phyloP scores from a whole-genome alignment of 805 yeast genomes.

The Pichia cephalocereana region DNA sequence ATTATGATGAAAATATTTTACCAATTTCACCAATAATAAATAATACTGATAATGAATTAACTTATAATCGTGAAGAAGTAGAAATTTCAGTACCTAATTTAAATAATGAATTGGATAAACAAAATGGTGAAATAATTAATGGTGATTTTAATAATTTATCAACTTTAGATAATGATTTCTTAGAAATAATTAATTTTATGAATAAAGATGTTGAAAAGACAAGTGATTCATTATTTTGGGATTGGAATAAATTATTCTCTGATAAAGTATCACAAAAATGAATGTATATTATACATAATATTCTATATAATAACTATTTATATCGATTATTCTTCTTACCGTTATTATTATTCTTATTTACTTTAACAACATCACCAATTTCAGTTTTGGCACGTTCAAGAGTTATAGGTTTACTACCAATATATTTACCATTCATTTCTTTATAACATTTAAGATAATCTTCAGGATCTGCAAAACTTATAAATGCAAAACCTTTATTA shows the following conservation, averaged over 20 bases:
- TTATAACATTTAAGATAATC: conserved; percentile 66
- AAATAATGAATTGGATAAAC: no score
- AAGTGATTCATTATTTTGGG: conserved; percentile 3
- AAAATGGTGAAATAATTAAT: neutral
- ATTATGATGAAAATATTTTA: no score
- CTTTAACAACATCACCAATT: conserved; percentile 15
- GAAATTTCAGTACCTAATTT: no score
- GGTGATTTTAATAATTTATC: neutral
- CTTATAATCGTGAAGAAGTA: no score
- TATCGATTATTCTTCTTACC: neutral
- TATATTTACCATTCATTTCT: conserved; percentile 67
- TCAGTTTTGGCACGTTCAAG: conserved; percentile 52
- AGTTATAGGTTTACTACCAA: conserved; percentile 66
- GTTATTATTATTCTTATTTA: neutral
- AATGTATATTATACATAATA: no score
- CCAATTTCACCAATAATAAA: no score
- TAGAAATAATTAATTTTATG: conserved; percentile 1
- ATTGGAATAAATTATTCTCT: conserved; percentile 5
- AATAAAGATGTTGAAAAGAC: conserved; percentile 2
- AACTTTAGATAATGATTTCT: conserved; percentile 4
- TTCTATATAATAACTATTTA: neutral
- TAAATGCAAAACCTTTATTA: conserved; percentile 63
- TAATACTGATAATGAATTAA: no score
- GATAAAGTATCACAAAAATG: neutral
- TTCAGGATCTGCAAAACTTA: conserved; percentile 53